phyloP scores from a whole-genome alignment of 176 grass and related monocot species.

The Secale cereale region DNA sequence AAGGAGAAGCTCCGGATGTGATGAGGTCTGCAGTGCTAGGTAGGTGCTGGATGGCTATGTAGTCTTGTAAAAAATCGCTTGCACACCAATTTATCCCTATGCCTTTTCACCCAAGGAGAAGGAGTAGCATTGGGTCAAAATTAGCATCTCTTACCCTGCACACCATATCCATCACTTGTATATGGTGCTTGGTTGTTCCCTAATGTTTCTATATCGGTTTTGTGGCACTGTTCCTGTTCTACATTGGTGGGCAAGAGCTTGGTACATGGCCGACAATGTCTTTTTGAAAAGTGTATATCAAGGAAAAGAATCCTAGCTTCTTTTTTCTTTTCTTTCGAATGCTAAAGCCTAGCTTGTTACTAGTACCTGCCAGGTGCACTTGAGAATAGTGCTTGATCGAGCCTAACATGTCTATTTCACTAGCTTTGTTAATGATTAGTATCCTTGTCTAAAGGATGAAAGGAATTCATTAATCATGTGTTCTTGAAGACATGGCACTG shows the following conservation, averaged over 20 bases:
- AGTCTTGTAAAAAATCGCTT: conserved; percentile 22
- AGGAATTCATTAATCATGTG: conserved; percentile 13
- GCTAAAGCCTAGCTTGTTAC: neutral
- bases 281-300: neutral
- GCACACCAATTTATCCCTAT: neutral
- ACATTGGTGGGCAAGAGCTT: neutral
- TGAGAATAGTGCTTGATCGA: conserved; percentile 30
- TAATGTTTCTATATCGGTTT: neutral
- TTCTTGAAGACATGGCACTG: neutral
- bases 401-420: conserved; percentile 2
- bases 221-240: neutral
- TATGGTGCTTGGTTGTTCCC: neutral
- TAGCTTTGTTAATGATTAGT: conserved; percentile 22
- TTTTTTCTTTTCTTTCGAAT: neutral
- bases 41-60: neutral
- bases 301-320: neutral
- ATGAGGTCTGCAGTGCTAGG: conserved; percentile 2
- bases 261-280: conserved; percentile 35
- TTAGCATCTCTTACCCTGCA: neutral
- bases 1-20: neutral
- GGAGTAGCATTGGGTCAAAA: neutral
- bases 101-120: neutral
- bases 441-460: conserved; percentile 2
- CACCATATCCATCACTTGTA: too few relatives aligned
- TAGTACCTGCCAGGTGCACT: too few relatives aligned